phyloP scores from a whole-genome alignment of 2,329 filamentous ascomycete genomes.

The Penicillium sp. region DNA sequence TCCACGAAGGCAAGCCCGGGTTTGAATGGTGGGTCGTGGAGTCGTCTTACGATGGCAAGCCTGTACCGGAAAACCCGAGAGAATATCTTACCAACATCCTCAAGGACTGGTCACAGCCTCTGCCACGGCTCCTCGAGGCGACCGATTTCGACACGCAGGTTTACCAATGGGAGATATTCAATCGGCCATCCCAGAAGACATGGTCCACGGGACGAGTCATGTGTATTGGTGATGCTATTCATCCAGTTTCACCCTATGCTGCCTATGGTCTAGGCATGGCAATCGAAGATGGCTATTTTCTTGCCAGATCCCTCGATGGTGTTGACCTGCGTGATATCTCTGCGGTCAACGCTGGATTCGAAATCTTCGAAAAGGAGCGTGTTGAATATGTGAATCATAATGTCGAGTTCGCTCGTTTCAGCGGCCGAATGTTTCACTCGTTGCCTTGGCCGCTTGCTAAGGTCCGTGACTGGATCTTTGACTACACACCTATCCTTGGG shows the following conservation, averaged over 20 bases:
- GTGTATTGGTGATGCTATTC: slow-evolving; percentile 14
- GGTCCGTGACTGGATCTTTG: slow-evolving; percentile 12
- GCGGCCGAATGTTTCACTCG: slow-evolving; percentile 13
- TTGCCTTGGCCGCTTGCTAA: slow-evolving; percentile 10
- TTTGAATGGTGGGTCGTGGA: slow-evolving; percentile 27
- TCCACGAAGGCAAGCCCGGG: slow-evolving; percentile 20
- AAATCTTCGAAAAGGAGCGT: slow-evolving; percentile 12
- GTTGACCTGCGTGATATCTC: slow-evolving; percentile 8
- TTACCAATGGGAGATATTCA: slow-evolving; percentile 16
- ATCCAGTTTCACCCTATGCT: slow-evolving; percentile 16
- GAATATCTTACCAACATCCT: slow-evolving; percentile 7
- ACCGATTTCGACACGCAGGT: slow-evolving; percentile 14
- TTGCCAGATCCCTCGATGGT: slow-evolving; percentile 11
- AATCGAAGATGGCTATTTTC: slow-evolving; percentile 14
- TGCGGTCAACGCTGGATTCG: slow-evolving; percentile 9
- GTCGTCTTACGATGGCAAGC: slow-evolving; percentile 19
- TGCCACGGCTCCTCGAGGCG: slow-evolving; percentile 12
- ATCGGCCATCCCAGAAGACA: slow-evolving; percentile 13
- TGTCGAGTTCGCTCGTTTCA: slow-evolving; percentile 13
- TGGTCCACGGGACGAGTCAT: slow-evolving; percentile 11
- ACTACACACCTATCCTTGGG: slow-evolving; percentile 10
- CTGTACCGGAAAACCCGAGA: slow-evolving; percentile 18
- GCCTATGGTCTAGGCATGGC: slow-evolving; percentile 18
- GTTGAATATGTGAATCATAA: slow-evolving; percentile 17
- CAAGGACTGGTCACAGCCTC: slow-evolving; percentile 11